phyloP scores from a whole-genome alignment of 2,329 filamentous ascomycete species.

The Rutstroemia sp. region DNA sequence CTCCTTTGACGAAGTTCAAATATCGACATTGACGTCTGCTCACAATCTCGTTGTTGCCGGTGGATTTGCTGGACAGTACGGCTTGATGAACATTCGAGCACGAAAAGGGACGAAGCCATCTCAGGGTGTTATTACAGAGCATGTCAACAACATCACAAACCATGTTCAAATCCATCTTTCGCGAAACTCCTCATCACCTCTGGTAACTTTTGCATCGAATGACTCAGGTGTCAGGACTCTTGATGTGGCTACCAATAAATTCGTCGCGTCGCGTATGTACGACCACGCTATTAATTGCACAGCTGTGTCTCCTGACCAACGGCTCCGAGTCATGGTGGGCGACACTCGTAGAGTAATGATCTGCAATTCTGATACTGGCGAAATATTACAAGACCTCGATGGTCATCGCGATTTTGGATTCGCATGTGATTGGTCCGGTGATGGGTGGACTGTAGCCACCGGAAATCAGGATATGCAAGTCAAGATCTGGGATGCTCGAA shows the following conservation, averaged over 20 bases:
- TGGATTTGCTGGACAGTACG: constrained; percentile 34
- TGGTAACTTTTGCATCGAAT: constrained; percentile 56
- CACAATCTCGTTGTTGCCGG: constrained; percentile 33
- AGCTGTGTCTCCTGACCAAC: constrained; percentile 62
- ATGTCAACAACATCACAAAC: constrained; percentile 56
- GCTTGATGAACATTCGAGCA: constrained; percentile 29
- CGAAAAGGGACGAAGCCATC: constrained; percentile 25
- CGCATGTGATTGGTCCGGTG: constrained; percentile 71
- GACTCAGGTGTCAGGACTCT: constrained; percentile 51
- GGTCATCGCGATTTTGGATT: constrained; percentile 68
- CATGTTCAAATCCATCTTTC: constrained; percentile 52
- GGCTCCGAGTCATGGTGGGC: constrained; percentile 66
- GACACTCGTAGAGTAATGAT: constrained; percentile 61
- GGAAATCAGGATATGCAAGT: constrained; percentile 69
- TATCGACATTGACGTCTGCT: constrained; percentile 29
- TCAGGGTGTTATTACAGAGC: constrained; percentile 36
- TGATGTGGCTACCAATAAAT: constrained; percentile 51
- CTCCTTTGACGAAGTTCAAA: constrained; percentile 19
- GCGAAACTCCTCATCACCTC: constrained; percentile 43
- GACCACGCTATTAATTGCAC: constrained; percentile 64
- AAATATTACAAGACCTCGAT: constrained; percentile 47
- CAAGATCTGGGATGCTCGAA: constrained; percentile 69
- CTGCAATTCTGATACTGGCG: constrained; percentile 59
- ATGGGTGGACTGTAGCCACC: constrained; percentile 69
- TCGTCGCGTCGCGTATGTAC: constrained; percentile 49